Conservation (phyloP, 352 stramenopile genomes). For the Globisporangium carolinianum region DNA sequence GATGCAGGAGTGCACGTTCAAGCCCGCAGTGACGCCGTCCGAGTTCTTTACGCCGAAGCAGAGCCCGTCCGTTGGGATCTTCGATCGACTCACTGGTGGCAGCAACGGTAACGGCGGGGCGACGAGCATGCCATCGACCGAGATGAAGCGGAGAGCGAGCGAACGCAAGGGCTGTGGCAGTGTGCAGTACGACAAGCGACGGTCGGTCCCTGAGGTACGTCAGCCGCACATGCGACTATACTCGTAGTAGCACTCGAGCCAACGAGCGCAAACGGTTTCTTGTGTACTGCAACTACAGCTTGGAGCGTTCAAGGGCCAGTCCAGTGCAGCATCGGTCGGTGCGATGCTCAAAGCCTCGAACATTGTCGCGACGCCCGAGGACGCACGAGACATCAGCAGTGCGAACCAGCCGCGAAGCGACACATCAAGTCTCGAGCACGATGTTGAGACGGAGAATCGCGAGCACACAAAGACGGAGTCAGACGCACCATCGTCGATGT, state of each 20-base stretch:
- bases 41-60: slow-evolving; percentile 35
- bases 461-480: not conserved
- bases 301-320: slow-evolving; percentile 9
- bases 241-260: too few species aligned
- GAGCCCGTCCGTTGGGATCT: slow-evolving; percentile 30
- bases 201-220: slow-evolving; percentile 30
- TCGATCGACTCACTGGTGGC: slow-evolving; percentile 32
- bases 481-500: too few species aligned
- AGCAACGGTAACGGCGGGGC: slow-evolving; percentile 18
- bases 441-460: not conserved
- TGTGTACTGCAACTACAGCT: slow-evolving; percentile 3
- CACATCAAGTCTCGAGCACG: slow-evolving; percentile 2
- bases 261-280: too few species aligned
- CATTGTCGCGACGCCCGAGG: slow-evolving; percentile 15
- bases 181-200: slow-evolving; percentile 11
- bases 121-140: slow-evolving; percentile 18
- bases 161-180: slow-evolving; percentile 12
- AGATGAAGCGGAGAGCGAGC: slow-evolving; percentile 24
- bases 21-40: slow-evolving; percentile 59
- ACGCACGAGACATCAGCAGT: not conserved
- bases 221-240: not conserved
- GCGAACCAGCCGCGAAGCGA: slow-evolving; percentile 21
- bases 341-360: slow-evolving; percentile 43
- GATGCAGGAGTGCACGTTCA: slow-evolving; percentile 77
- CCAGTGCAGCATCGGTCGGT: slow-evolving; percentile 24